phyloP scores from a whole-genome alignment of 2,329 filamentous ascomycete genomes.

The Fusarium tuaranense region DNA sequence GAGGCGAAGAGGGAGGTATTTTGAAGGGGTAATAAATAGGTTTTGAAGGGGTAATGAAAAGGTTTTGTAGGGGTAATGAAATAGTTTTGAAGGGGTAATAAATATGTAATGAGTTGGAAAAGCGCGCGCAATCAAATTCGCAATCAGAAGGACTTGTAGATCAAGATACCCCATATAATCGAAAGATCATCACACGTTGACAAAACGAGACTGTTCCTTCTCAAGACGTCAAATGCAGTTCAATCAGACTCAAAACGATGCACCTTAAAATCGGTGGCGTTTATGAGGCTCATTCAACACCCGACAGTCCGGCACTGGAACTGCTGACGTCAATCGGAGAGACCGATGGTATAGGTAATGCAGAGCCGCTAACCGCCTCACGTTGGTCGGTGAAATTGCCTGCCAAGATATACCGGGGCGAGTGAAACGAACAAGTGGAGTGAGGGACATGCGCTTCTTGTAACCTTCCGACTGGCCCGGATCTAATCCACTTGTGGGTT shows the following conservation, averaged over 20 bases:
- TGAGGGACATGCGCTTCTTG: conserved; percentile 1
- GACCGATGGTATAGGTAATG: conserved; percentile 12
- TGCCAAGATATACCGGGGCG: background rate
- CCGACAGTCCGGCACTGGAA: conserved; percentile 13
- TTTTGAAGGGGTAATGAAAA: background rate
- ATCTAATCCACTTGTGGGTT: background rate
- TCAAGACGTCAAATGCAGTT: background rate
- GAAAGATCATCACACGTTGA: background rate
- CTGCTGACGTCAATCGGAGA: conserved; percentile 25
- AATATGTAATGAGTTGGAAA: background rate
- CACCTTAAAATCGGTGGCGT: conserved; percentile 14
- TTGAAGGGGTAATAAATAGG: background rate
- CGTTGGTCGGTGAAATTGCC: background rate
- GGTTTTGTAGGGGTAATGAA: background rate
- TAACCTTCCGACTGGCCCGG: conserved; percentile 29
- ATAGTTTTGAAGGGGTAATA: background rate
- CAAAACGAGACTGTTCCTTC: background rate
- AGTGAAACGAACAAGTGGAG: conserved; percentile 11
- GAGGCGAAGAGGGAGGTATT: background rate
- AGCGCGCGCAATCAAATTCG: background rate
- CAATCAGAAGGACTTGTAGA: background rate
- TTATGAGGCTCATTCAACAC: conserved; percentile 19
- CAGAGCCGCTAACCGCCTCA: conserved; percentile 14
- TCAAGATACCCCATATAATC: background rate
- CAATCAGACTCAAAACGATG: background rate